phyloP scores from a whole-genome alignment of 225 moss, liverwort and hornwort genomes.

The Bryoerythrophyllum caledonicum region DNA sequence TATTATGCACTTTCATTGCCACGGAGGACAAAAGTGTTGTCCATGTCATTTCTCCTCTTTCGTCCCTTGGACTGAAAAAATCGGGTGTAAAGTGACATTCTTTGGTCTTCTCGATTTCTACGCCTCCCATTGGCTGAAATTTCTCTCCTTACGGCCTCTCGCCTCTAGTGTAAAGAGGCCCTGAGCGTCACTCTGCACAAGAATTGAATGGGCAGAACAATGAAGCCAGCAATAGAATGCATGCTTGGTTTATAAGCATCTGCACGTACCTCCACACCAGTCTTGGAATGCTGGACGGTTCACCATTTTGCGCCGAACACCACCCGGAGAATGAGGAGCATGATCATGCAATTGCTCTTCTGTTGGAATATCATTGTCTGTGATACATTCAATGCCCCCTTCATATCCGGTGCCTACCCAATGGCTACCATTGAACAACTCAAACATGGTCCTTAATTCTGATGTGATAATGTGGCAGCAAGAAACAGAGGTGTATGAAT shows the following conservation, averaged over 20 bases:
- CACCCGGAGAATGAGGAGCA: background rate
- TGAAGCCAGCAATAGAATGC: background rate
- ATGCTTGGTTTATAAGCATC: background rate
- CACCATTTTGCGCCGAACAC: background rate
- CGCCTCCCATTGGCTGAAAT: no score
- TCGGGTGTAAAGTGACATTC: no score
- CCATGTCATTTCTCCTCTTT: no score
- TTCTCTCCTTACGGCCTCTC: no score
- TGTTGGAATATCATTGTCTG: conserved; percentile 13
- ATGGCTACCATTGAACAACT: background rate
- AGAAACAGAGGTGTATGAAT: no score
- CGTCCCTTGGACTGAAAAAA: no score
- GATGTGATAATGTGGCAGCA: no score
- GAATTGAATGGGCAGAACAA: background rate
- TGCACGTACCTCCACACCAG: background rate
- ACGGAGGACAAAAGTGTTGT: no score
- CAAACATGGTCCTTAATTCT: background rate
- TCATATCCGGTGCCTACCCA: background rate
- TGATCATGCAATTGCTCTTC: background rate
- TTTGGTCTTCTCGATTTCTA: no score
- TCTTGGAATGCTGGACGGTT: background rate
- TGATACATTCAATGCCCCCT: background rate
- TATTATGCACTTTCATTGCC: no score
- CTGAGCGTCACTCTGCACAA: background rate
- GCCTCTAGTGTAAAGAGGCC: no score